Conservation (phyloP, 495 filamentous ascomycete genomes). For the Lophiotrema nucula region DNA sequence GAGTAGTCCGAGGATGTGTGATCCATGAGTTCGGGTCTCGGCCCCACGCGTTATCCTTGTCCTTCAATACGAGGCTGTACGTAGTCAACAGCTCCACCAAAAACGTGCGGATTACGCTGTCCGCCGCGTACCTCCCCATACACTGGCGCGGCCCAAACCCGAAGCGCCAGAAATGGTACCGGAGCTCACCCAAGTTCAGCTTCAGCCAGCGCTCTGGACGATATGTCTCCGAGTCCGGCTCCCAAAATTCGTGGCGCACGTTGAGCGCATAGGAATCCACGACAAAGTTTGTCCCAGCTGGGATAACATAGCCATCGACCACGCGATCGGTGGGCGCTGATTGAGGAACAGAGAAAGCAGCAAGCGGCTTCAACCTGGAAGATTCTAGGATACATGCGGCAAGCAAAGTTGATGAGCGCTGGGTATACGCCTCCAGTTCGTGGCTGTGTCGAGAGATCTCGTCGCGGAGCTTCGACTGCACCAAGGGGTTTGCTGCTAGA, state of each 20-base stretch:
- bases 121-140: slow-evolving; percentile 18
- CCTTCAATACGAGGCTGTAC: too few relatives aligned
- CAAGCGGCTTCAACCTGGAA: slow-evolving; percentile 40
- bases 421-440: neutral
- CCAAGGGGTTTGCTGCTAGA: slow-evolving; percentile 39
- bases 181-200: neutral
- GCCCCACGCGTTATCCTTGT: too few relatives aligned
- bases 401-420: slow-evolving; percentile 29
- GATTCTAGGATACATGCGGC: slow-evolving; percentile 41
- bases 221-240: slow-evolving; percentile 30
- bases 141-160: slow-evolving; percentile 30
- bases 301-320: slow-evolving; percentile 5
- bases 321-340: slow-evolving; percentile 34
- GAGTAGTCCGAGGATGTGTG: too few relatives aligned
- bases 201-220: slow-evolving; percentile 19
- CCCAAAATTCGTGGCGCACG: too few relatives aligned
- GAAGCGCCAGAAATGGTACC: slow-evolving; percentile 27
- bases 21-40: too few relatives aligned
- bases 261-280: slow-evolving; percentile 43
- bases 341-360: slow-evolving; percentile 45
- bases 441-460: neutral
- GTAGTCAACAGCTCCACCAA: slow-evolving; percentile 3
- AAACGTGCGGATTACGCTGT: slow-evolving; percentile 5
- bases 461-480: slow-evolving; percentile 2
- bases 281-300: slow-evolving; percentile 36